Evolutionary conservation across 1,139 yeast species (phyloP).

Genomic region (Debaryomycetaceae sp.): DNA sequence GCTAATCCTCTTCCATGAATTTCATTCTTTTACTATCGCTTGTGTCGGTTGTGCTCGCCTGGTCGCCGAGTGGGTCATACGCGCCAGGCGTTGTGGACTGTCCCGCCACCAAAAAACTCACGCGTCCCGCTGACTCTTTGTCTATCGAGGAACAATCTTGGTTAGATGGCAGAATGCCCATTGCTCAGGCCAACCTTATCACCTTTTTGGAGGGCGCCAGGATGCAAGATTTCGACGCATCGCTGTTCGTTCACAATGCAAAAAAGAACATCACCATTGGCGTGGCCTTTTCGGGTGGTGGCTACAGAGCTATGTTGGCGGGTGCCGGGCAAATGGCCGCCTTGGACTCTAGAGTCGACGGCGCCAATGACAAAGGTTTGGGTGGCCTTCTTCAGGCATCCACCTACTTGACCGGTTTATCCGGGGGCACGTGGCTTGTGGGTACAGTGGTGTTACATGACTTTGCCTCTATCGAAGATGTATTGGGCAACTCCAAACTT

Average conservation of each 20-base stretch:
- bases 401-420: conserved; percentile 72
- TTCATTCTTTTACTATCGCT: conserved; percentile 1
- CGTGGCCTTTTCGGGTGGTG: conserved; percentile 44
- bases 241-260: conserved; percentile 38
- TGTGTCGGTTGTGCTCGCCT: conserved; percentile 23
- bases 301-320: conserved; percentile 42
- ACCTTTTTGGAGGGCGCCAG: conserved; percentile 59
- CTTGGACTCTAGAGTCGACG: conserved; percentile 26
- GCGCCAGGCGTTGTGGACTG: conserved; percentile 65
- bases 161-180: conserved; percentile 49
- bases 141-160: conserved; percentile 38
- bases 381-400: conserved; percentile 77
- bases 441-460: conserved; percentile 79
- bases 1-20: too few relatives aligned
- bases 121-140: conserved; percentile 24
- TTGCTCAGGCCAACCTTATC: conserved; percentile 53
- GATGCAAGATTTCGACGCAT: conserved; percentile 60
- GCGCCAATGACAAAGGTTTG: conserved; percentile 45
- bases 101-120: conserved; percentile 33
- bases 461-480: conserved; percentile 68
- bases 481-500: conserved; percentile 44
- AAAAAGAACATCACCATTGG: conserved; percentile 35
- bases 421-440: conserved; percentile 87
- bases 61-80: conserved; percentile 63
- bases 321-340: conserved; percentile 45